Percentiles rank a stretch among this genome's conserved stretches.
Conservation (phyloP, 495 filamentous ascomycete species). For the Trichocladium uniseriatum region DNA sequence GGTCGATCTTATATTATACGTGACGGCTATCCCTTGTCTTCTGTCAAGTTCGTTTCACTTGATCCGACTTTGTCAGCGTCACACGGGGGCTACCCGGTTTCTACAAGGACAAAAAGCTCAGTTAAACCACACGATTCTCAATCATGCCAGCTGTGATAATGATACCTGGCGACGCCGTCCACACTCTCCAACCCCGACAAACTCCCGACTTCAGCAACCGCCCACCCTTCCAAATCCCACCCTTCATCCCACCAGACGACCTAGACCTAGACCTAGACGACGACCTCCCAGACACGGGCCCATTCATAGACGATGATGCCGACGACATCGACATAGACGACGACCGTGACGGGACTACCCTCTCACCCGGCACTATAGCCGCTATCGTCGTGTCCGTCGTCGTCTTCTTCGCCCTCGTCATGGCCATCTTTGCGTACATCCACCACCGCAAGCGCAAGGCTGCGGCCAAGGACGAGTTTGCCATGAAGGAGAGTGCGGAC, state of each 20-base stretch:
- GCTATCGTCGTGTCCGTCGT: constrained; percentile 7
- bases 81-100: too few relatives aligned
- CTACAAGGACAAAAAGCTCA: too few relatives aligned
- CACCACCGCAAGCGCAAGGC: background rate
- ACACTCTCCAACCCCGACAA: background rate
- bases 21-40: too few relatives aligned
- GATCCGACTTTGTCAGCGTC: background rate
- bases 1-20: too few relatives aligned
- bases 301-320: background rate
- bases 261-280: background rate
- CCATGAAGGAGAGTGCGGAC: constrained; percentile 1
- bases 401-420: background rate
- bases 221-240: too few relatives aligned
- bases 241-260: too few relatives aligned
- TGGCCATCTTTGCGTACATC: background rate
- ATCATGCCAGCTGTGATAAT: background rate
- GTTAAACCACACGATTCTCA: too few relatives aligned
- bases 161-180: background rate
- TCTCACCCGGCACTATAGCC: constrained; percentile 1
- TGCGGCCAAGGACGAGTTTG: background rate
- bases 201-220: background rate
- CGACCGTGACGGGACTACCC: background rate
- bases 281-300: background rate
- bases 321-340: background rate
- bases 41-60: background rate